Conservation (phyloP, 306 rosid species). For the Citrullus amarus region DNA sequence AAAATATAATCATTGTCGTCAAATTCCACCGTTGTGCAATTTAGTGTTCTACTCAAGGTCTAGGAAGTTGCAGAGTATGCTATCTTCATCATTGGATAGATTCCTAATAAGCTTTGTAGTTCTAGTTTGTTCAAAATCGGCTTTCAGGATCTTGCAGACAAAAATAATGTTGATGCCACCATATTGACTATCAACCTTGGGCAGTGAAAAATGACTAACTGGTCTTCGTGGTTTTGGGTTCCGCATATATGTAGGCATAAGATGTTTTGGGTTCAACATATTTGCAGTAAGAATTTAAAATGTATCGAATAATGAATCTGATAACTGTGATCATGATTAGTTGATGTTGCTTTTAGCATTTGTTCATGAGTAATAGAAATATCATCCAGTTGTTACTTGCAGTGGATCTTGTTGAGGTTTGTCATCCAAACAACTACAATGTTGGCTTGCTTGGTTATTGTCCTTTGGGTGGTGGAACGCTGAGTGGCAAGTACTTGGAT, state of each 20-base stretch:
- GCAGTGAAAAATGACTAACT: background rate
- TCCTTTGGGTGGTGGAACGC: constrained; percentile 67
- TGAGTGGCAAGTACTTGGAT: constrained; percentile 73
- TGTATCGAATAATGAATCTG: background rate
- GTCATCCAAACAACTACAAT: constrained; percentile 72
- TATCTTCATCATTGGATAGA: background rate
- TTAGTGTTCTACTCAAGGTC: background rate
- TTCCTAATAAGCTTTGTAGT: background rate
- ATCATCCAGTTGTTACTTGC: constrained; percentile 10
- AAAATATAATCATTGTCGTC: background rate
- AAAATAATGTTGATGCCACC: background rate
- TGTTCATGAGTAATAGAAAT: background rate
- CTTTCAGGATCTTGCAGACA: background rate
- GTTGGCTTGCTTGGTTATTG: constrained; percentile 77
- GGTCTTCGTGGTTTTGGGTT: background rate
- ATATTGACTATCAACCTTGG: background rate
- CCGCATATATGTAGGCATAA: background rate
- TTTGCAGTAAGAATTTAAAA: background rate
- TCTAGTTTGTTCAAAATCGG: background rate
- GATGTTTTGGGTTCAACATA: background rate
- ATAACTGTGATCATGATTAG: background rate
- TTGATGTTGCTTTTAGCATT: background rate
- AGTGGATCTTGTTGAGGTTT: constrained; percentile 87
- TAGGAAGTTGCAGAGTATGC: background rate
- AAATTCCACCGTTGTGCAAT: background rate